Evolutionary conservation across 2,329 filamentous ascomycete genomes (phyloP).

Genomic region (Verruconis gallopava): DNA sequence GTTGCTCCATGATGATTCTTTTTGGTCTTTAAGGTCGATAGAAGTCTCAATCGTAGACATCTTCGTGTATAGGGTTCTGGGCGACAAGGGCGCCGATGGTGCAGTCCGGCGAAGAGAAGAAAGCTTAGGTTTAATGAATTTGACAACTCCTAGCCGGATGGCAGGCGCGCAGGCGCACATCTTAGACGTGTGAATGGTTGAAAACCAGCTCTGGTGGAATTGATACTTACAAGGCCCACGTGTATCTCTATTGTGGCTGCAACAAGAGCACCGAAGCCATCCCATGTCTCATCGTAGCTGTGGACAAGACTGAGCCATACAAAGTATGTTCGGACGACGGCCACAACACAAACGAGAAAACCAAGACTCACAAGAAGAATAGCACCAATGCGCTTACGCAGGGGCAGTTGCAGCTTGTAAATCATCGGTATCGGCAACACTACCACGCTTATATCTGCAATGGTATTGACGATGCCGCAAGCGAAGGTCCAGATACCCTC

Average conservation of each 20-base stretch:
- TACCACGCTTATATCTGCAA: constrained; percentile 30
- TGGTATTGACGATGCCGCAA: constrained; percentile 28
- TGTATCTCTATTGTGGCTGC: constrained; percentile 33
- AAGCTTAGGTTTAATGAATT: neutral
- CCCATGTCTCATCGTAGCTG: constrained; percentile 33
- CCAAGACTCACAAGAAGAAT: constrained; percentile 29
- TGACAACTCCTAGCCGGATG: constrained; percentile 2
- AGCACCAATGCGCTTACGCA: constrained; percentile 27
- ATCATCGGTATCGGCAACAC: constrained; percentile 32
- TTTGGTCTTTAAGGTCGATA: neutral
- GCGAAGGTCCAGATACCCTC: constrained; percentile 27
- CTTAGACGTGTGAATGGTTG: constrained; percentile 4
- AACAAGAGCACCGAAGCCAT: constrained; percentile 32
- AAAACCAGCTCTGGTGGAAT: neutral
- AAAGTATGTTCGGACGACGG: constrained; percentile 30
- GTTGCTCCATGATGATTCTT: neutral
- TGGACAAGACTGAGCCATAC: constrained; percentile 28
- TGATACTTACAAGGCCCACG: constrained; percentile 29
- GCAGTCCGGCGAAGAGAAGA: neutral
- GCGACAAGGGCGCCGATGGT: neutral
- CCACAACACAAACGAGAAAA: constrained; percentile 29
- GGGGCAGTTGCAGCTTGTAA: constrained; percentile 29
- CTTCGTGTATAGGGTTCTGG: neutral
- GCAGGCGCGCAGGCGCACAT: constrained; percentile 10
- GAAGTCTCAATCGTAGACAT: neutral